Conservation (phyloP, 805 yeast species). For the Yarrowia alimentaria region DNA sequence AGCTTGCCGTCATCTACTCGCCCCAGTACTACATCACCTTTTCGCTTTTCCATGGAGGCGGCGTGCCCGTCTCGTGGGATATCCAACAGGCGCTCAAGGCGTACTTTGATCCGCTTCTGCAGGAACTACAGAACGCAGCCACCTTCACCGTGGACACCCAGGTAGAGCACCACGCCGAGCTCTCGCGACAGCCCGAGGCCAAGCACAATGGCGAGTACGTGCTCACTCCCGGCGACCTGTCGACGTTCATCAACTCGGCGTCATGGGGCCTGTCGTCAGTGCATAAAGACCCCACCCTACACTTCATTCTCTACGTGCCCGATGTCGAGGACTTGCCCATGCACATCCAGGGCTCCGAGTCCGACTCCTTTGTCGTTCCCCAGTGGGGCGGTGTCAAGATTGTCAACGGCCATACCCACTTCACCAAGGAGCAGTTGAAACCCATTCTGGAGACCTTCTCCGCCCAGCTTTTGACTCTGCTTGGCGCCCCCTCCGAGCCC, state of each 20-base stretch:
- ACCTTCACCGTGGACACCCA: constrained; percentile 79
- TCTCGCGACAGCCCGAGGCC: constrained; percentile 34
- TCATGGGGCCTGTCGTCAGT: constrained; percentile 70
- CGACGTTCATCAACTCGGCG: constrained; percentile 78
- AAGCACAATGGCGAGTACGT: constrained; percentile 35
- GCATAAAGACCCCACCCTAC: constrained; percentile 63
- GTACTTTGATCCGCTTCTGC: constrained; percentile 56
- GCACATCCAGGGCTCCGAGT: constrained; percentile 37
- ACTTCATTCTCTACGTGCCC: constrained; percentile 70
- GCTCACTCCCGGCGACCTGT: constrained; percentile 53
- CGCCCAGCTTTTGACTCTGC: constrained; percentile 66
- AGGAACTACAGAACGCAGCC: constrained; percentile 53
- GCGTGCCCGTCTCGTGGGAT: constrained; percentile 67
- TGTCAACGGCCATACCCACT: constrained; percentile 43
- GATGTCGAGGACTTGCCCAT: constrained; percentile 49
- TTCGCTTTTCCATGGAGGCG: constrained; percentile 64
- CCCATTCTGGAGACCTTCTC: constrained; percentile 68
- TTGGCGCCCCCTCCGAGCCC: constrained; percentile 65
- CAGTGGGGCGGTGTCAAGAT: constrained; percentile 85
- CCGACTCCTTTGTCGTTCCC: constrained; percentile 72
- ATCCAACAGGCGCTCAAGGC: constrained; percentile 53
- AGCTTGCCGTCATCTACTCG: constrained; percentile 48
- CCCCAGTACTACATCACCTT: constrained; percentile 74
- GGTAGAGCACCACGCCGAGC: constrained; percentile 62
- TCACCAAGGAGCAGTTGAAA: constrained; percentile 46